Evolutionary conservation across 345 rosid genomes (phyloP).

Genomic region (Rhizophora mangle): DNA sequence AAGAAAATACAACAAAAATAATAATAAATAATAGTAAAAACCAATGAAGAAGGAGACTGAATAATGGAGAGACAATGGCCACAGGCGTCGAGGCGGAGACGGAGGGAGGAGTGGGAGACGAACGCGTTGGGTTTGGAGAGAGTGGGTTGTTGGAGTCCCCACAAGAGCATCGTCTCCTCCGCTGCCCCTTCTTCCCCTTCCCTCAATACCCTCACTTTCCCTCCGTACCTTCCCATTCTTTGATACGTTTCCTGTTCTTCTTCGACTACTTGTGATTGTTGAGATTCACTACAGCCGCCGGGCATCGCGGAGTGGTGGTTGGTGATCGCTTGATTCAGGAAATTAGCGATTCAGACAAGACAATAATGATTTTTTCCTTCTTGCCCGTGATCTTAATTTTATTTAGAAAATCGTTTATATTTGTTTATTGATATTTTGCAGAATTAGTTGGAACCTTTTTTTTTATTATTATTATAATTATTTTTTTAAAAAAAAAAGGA

Average conservation of each 20-base stretch:
- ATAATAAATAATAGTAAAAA: constrained; percentile 9
- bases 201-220: constrained; percentile 44
- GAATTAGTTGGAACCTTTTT: too few species aligned
- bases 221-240: constrained; percentile 54
- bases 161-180: constrained; percentile 78
- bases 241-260: constrained; percentile 6
- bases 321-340: too few species aligned
- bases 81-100: constrained; percentile 76
- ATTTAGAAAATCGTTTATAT: too few species aligned
- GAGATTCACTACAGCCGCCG: too few species aligned
- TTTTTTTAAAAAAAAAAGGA: too few species aligned
- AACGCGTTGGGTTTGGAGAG: constrained; percentile 64
- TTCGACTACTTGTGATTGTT: constrained; percentile 4
- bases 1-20: background rate
- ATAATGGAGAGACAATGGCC: constrained; percentile 75
- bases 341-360: too few species aligned
- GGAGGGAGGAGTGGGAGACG: constrained; percentile 77
- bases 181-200: constrained; percentile 52
- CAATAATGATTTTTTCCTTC: too few species aligned
- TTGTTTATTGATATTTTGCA: too few species aligned
- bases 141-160: constrained; percentile 92
- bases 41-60: constrained; percentile 93
- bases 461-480: too few species aligned
- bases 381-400: too few species aligned
- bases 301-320: too few species aligned